These are phyloP conservation scores for Suillus lakei DNA, from an alignment of 768 basidiomycete species.

Conservation along the genomic window DNA sequence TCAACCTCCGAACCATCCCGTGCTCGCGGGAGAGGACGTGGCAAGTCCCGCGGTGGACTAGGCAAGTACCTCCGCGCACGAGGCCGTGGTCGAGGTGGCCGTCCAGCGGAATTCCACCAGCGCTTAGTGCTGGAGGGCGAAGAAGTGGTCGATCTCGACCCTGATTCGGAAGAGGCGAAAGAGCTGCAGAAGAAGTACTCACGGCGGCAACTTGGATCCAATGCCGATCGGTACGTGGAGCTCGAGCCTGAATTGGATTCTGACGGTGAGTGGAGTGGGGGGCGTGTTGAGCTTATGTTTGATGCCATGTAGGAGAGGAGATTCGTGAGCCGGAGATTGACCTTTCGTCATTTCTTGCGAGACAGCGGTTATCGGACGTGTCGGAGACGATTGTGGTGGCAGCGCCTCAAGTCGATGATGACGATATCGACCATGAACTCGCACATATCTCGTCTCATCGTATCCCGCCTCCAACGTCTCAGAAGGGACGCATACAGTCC, in stretches of 20 bases:
- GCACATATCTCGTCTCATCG: slow-evolving; percentile 51
- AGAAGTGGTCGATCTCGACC: slow-evolving; percentile 37
- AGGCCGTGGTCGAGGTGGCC: slow-evolving; percentile 67
- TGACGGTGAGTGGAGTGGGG: slow-evolving; percentile 54
- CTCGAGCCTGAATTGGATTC: slow-evolving; percentile 70
- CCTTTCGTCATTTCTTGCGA: slow-evolving; percentile 66
- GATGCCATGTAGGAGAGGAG: slow-evolving; percentile 56
- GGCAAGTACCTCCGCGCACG: slow-evolving; percentile 78
- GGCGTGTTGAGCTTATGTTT: background rate
- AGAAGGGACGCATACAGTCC: slow-evolving; percentile 66
- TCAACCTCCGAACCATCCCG: slow-evolving; percentile 18
- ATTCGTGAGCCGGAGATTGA: slow-evolving; percentile 76
- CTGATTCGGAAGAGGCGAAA: slow-evolving; percentile 49
- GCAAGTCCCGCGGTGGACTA: slow-evolving; percentile 67
- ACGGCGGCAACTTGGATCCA: slow-evolving; percentile 64
- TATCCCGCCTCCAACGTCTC: slow-evolving; percentile 31
- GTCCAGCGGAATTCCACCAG: slow-evolving; percentile 68
- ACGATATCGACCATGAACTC: slow-evolving; percentile 60
- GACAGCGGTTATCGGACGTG: slow-evolving; percentile 54
- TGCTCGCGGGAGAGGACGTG: slow-evolving; percentile 52
- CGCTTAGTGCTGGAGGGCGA: slow-evolving; percentile 69
- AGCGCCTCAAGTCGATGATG: slow-evolving; percentile 48
- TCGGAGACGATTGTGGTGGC: slow-evolving; percentile 10
- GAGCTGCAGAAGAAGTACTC: slow-evolving; percentile 58
- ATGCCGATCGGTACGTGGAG: slow-evolving; percentile 77